phyloP scores from a whole-genome alignment of 1,284 basidiomycete species.

The Leccinum cinnamomeum region DNA sequence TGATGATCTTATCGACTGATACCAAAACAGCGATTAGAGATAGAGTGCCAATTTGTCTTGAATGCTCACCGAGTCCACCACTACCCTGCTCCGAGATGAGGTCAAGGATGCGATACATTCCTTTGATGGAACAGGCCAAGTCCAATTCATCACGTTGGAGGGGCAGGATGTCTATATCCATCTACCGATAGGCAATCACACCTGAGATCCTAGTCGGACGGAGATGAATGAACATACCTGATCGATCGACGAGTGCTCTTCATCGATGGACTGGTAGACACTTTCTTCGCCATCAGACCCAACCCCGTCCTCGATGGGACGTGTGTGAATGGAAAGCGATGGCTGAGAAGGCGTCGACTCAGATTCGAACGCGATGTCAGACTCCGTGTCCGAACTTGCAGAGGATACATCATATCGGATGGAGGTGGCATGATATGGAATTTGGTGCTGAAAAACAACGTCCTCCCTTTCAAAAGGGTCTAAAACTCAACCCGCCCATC shows the following conservation, averaged over 20 bases:
- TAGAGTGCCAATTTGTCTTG: neutral
- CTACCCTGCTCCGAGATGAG: conserved; percentile 51
- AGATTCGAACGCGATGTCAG: conserved; percentile 4
- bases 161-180: conserved; percentile 19
- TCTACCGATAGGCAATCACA: conserved; percentile 14
- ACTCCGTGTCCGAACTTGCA: conserved; percentile 13
- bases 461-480: conserved; percentile 10
- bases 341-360: conserved; percentile 6
- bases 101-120: conserved; percentile 53
- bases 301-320: neutral
- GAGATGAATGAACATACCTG: conserved; percentile 14
- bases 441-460: neutral
- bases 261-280: conserved; percentile 22
- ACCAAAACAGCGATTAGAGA: neutral
- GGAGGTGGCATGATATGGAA: neutral
- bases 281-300: conserved; percentile 14
- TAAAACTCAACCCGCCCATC: conserved; percentile 2
- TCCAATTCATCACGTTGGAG: conserved; percentile 23
- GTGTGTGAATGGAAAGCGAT: neutral
- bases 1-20: conserved; percentile 59
- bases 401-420: conserved; percentile 1
- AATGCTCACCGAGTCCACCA: conserved; percentile 47
- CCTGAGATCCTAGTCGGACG: neutral
- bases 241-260: conserved; percentile 7
- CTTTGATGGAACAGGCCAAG: conserved; percentile 35